Conservation (phyloP, 495 filamentous ascomycete species). For the Xylaria grammica region DNA sequence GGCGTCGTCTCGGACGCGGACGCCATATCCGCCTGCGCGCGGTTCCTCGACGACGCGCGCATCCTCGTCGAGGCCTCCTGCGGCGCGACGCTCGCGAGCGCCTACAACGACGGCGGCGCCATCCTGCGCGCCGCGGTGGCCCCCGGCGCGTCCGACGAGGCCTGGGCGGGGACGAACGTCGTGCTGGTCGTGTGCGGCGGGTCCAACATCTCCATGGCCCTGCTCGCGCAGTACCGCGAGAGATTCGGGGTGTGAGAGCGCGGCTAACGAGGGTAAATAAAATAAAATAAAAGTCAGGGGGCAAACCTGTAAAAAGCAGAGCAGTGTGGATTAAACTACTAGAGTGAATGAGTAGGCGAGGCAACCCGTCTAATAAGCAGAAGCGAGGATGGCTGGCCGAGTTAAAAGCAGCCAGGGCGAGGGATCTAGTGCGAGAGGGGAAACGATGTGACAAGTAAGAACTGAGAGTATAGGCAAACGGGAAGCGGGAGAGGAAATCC, state of each 20-base stretch:
- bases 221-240: conserved; percentile 66
- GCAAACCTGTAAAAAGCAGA: not conserved
- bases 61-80: conserved; percentile 83
- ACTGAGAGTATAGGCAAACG: no score
- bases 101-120: conserved; percentile 62
- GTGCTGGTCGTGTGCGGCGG: conserved; percentile 91
- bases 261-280: not conserved
- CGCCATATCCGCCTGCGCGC: conserved; percentile 75
- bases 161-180: conserved; percentile 66
- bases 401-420: no score
- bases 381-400: no score
- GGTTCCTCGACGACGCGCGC: conserved; percentile 81
- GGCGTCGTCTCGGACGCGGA: conserved; percentile 78
- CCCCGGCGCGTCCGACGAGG: conserved; percentile 55
- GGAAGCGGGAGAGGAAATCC: no score
- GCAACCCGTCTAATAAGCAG: no score
- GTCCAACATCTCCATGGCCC: conserved; percentile 71
- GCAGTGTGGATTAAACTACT: not conserved
- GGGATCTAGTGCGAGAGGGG: no score
- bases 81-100: conserved; percentile 74
- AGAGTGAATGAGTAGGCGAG: no score
- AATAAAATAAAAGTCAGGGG: not conserved
- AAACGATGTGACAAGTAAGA: no score
- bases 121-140: conserved; percentile 67
- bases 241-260: conserved; percentile 47